Base-by-base conservation (phyloP, 1,139 yeast genomes). In the Meyerozyma athensensis region DNA sequence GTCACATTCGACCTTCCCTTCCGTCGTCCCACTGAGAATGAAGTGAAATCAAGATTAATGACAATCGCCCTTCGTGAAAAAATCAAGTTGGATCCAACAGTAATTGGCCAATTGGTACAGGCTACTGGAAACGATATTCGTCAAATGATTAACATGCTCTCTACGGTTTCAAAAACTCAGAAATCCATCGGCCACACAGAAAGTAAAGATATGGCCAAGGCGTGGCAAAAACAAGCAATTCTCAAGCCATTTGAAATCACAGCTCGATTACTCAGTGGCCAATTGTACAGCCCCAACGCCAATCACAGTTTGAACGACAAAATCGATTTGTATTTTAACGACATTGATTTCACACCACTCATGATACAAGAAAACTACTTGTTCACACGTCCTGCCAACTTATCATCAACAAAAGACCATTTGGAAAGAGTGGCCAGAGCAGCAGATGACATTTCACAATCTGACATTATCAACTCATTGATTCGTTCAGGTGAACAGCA, bases 341-440 rank as follows among this genome's bases (percentile, higher is more conserved):
- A 94, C 59, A 87, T 87, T 59, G 97, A 90, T 55, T 82, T 94
- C 56, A 80, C 95, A 1, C 98, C 98, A 3, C 69, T 92, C 44
- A 92, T 94, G 97, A 76, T 94, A 36, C 97, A 92, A 56, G 98
- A 94, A 57, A 94, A 94, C 60, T 94, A 94, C 56, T 59, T 87
- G 36, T 65, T 63, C 36, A 81, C 95, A 0, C 63, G 63, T 30
- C 94, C 95, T 2, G 62, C 74, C 26, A 49, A 57, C n/a, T 52
- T 57, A 2, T 59, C 58, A 9, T 53, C 58, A 10, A 54, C 65
- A 10, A 55, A 56, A 33, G 68, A 73, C 19, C 87, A 81, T 49
- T 61, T 92, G 40, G 71, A 74, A 45, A 68, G 79, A 23, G 81
- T 84, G 1, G 83, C 87, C 1, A 65, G 68, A 21, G 98, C 98